Conservation (phyloP, 495 filamentous ascomycete genomes). For the Cudoniella acicularis region DNA sequence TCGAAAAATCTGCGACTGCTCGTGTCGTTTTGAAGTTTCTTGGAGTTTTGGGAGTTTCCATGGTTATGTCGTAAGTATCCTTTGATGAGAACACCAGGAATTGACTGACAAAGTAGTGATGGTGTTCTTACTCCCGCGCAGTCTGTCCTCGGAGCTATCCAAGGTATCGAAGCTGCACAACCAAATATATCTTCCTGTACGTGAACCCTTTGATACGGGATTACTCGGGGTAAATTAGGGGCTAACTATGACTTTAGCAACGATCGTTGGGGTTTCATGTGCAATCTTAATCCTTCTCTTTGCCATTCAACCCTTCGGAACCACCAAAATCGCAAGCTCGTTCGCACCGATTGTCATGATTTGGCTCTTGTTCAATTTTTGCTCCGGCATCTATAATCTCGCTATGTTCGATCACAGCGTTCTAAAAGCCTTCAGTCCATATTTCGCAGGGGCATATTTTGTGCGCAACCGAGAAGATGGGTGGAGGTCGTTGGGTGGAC, state of each 20-base stretch:
- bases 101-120: conserved; percentile 36
- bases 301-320: conserved; percentile 65
- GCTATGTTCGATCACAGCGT: conserved; percentile 60
- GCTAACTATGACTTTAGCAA: conserved; percentile 23
- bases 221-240: not conserved
- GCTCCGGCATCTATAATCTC: conserved; percentile 70
- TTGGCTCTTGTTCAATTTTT: conserved; percentile 66
- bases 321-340: conserved; percentile 55
- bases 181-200: conserved; percentile 37
- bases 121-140: conserved; percentile 68
- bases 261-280: conserved; percentile 64
- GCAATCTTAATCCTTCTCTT: conserved; percentile 68
- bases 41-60: conserved; percentile 66
- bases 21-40: conserved; percentile 56
- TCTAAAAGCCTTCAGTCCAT: conserved; percentile 66
- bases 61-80: conserved; percentile 52
- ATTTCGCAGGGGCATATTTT: conserved; percentile 59
- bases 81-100: not conserved
- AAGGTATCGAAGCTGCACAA: conserved; percentile 54
- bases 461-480: conserved; percentile 56
- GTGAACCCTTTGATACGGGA: not conserved
- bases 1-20: conserved; percentile 54
- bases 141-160: conserved; percentile 65
- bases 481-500: conserved; percentile 66
- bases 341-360: conserved; percentile 73